Evolutionary conservation across 75 land plant genomes (phyloP).

Genomic region (Cryptomeria japonica): DNA sequence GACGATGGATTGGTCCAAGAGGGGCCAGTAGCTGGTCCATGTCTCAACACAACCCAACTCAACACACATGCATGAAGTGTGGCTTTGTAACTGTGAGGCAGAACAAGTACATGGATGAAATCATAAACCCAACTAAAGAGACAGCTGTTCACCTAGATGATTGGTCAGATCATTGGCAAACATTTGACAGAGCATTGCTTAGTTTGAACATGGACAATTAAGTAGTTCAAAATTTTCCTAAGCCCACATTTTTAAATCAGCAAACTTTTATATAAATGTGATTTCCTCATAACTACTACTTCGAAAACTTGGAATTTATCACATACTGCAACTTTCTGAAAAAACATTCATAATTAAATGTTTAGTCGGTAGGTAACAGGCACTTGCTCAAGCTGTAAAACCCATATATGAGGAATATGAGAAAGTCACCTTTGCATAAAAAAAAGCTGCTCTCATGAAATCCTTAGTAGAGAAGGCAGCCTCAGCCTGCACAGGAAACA

Average conservation of each 20-base stretch:
- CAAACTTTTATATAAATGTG: background rate
- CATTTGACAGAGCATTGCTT: background rate
- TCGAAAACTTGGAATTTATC: background rate
- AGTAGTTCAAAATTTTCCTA: background rate
- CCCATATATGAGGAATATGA: background rate
- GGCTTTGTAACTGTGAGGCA: background rate
- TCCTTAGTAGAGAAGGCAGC: conserved; percentile 81
- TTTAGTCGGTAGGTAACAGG: background rate
- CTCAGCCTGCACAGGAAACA: conserved; percentile 76
- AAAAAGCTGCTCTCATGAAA: conserved; percentile 85
- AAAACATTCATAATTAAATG: background rate
- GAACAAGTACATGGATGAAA: background rate
- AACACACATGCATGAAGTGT: background rate
- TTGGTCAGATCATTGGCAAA: background rate
- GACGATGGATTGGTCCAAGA: too few relatives aligned
- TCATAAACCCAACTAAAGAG: background rate
- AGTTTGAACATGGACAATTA: background rate
- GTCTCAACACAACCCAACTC: too few relatives aligned
- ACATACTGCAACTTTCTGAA: background rate
- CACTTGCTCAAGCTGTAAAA: background rate
- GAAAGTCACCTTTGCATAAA: conserved; percentile 86
- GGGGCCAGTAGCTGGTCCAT: too few relatives aligned
- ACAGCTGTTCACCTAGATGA: background rate
- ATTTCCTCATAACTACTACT: background rate
- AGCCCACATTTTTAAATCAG: background rate